Conservation (phyloP, 2,329 filamentous ascomycete genomes). For the Nemania diffusa region DNA sequence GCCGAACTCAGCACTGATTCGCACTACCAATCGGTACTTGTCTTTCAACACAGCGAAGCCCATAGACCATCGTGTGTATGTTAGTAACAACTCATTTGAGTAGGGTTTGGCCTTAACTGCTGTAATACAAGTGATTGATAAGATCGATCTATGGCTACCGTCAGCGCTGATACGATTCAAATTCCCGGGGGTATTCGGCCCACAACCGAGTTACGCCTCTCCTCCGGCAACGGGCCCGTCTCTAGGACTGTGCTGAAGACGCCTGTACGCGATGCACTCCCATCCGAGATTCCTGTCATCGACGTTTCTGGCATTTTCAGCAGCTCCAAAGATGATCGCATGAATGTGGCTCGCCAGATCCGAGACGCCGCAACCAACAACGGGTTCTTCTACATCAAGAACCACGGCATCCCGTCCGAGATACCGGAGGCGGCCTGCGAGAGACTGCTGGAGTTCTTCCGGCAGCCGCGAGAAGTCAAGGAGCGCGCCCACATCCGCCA, state of each 20-base stretch:
- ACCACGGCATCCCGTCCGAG: conserved; percentile 46
- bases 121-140: neutral
- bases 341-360: conserved; percentile 53
- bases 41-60: neutral
- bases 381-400: conserved; percentile 58
- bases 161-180: conserved; percentile 6
- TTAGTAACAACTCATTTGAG: neutral
- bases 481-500: conserved; percentile 49
- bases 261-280: conserved; percentile 42
- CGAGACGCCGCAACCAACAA: conserved; percentile 54
- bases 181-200: neutral
- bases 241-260: conserved; percentile 38
- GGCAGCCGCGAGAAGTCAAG: conserved; percentile 41
- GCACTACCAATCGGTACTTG: neutral
- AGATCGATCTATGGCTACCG: conserved; percentile 24
- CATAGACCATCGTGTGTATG: neutral
- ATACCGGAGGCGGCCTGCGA: conserved; percentile 47
- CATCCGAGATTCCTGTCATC: conserved; percentile 54
- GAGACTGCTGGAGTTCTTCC: conserved; percentile 41
- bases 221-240: conserved; percentile 44
- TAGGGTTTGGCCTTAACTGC: neutral
- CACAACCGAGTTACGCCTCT: conserved; percentile 40
- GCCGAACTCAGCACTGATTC: conserved; percentile 8
- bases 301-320: conserved; percentile 56
- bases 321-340: conserved; percentile 48